Percentiles rank a stretch among this genome's conserved stretches.
Conservation (phyloP, 2,329 filamentous ascomycete genomes). For the Pseudofabraea citricarpa region DNA sequence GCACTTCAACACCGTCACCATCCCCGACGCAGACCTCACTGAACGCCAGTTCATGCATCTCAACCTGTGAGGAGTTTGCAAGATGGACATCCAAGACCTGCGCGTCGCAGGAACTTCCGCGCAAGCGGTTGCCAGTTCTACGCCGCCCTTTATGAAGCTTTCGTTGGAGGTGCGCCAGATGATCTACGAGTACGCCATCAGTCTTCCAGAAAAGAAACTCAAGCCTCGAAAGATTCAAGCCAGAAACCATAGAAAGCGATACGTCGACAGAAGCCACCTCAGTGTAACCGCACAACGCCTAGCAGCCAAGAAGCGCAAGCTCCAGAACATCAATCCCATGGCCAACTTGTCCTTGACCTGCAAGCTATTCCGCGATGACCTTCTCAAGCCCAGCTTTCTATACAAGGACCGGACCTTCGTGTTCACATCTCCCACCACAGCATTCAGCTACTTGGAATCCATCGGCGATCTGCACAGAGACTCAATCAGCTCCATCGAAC, state of each 20-base stretch:
- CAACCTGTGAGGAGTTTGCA: too few relatives aligned
- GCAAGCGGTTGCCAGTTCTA: too few relatives aligned
- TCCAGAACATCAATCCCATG: neutral
- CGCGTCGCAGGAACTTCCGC: too few relatives aligned
- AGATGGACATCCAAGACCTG: too few relatives aligned
- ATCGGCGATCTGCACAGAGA: neutral
- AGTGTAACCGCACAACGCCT: neutral
- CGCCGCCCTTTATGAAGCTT: too few relatives aligned
- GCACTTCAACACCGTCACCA: too few relatives aligned
- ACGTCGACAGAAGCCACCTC: neutral
- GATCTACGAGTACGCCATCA: neutral
- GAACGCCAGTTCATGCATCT: too few relatives aligned
- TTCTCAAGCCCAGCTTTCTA: neutral
- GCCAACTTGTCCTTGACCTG: neutral
- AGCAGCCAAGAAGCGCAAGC: neutral
- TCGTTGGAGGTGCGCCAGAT: neutral
- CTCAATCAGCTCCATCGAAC: neutral
- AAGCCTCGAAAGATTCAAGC: neutral
- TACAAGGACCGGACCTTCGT: neutral
- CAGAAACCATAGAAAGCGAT: neutral
- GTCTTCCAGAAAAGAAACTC: neutral
- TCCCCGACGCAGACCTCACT: too few relatives aligned
- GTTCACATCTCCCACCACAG: neutral
- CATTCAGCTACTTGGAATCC: neutral
- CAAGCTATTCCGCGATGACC: constrained; percentile 1